These are phyloP conservation scores for Dictyostelium purpureum DNA, from an alignment of 78 protist genomes.

Conservation along the genomic window DNA sequence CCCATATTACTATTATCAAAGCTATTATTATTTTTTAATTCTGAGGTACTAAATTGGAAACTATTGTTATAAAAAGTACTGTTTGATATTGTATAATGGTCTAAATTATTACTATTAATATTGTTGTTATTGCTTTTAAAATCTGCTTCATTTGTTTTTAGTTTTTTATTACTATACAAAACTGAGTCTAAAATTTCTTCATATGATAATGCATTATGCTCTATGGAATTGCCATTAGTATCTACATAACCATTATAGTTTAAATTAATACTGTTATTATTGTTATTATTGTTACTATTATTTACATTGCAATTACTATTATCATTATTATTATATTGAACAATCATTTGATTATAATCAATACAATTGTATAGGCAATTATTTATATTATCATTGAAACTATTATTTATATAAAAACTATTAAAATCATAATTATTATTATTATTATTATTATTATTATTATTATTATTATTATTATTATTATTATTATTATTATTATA, in stretches of 20 bases:
- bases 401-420: neutral
- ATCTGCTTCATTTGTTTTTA: no score
- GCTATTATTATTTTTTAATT: no score
- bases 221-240: neutral
- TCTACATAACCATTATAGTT: neutral
- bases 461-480: neutral
- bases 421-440: neutral
- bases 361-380: neutral
- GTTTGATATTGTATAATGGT: no score
- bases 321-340: neutral
- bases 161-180: no score
- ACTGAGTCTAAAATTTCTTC: neutral
- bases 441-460: neutral
- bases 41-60: no score
- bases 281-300: neutral
- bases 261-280: neutral
- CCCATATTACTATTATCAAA: no score
- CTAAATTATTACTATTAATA: no score
- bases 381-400: neutral
- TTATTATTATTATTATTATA: neutral
- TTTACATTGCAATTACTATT: neutral
- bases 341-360: neutral
- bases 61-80: no score
- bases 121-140: no score
- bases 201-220: neutral